phyloP scores from a whole-genome alignment of 2,329 filamentous ascomycete genomes.

The Bertia moriformis region DNA sequence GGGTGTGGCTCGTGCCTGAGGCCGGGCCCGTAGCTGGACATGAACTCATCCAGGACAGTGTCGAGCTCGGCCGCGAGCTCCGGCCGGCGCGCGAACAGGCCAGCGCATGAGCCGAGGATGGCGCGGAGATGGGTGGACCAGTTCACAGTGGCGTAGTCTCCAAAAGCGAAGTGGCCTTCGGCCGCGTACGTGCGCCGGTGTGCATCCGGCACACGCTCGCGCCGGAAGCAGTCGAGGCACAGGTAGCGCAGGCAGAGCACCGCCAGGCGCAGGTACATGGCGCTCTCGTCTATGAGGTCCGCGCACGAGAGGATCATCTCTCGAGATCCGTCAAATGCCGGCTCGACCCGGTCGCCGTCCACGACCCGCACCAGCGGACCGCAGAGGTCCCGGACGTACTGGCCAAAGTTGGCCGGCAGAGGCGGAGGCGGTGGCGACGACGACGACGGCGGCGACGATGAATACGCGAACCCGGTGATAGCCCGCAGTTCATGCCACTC shows the following conservation, averaged over 20 bases:
- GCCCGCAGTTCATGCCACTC: conserved; percentile 24
- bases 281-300: conserved; percentile 8
- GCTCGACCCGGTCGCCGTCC: conserved; percentile 14
- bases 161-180: conserved; percentile 17
- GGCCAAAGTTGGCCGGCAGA: conserved; percentile 8
- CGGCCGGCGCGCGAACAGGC: background rate
- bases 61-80: conserved; percentile 3
- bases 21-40: conserved; percentile 1
- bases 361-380: conserved; percentile 20
- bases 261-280: conserved; percentile 15
- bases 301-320: conserved; percentile 12
- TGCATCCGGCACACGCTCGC: conserved; percentile 2
- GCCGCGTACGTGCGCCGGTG: conserved; percentile 5
- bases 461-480: conserved; percentile 8
- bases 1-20: background rate
- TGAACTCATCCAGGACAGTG: conserved; percentile 4
- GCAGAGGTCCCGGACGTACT: conserved; percentile 14
- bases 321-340: conserved; percentile 21
- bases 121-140: conserved; percentile 17
- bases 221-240: conserved; percentile 14
- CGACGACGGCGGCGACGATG: background rate
- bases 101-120: conserved; percentile 5
- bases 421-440: no score
- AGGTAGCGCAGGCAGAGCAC: conserved; percentile 18
- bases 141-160: conserved; percentile 20